Base-by-base conservation (phyloP, 2,329 filamentous ascomycete species). In the Juglanconis oblonga region DNA sequence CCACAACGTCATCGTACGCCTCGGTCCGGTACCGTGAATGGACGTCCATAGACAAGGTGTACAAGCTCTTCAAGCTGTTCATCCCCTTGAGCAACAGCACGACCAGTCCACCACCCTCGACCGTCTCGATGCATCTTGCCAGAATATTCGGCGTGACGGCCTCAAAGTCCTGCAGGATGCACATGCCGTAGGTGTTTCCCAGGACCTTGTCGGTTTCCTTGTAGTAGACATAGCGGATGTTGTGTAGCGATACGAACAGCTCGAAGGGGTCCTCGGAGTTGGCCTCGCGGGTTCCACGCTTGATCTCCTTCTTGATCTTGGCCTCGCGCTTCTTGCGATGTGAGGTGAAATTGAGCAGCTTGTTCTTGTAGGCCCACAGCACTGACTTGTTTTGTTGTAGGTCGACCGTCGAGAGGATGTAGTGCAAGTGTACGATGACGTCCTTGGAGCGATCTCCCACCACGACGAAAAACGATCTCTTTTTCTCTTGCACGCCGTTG, bases 171-270 rank as follows among this genome's bases (percentile, higher is more conserved):
- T 99, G 95, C 67, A 99, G 78, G 65, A 99, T 96, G 74, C 92
- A 97, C 91, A 97, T 97, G 72, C 94, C 94, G 72, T 95, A 99
- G 48, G 95, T 99, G 74, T 98, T 96, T 73, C 95, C 95, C 59
- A 98, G 77, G 71, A 99, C 97, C 81, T 97, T 98, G 71, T 99
- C 95, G 33, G 95, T 98, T 79, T 99, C 95, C 78, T 99, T 99
- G 81, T 99, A 99, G 82, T 97, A 99, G 60, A 95, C 92, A 84
- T 99, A 99, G 75, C 95, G 90, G 73, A 99, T 97, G 75, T 97
- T 92, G 79, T 98, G 91, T 59, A 97, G 87, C 61, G 92, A 95
- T 68, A 98, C 89, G 77, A 98, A 99, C 57, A 98, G 85, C 77
- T 99, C 95, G 79, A 99, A 99, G 0, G 95, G 90, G 72, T 99